A percentile compares a stretch with the other conserved stretches of the same genome.
Evolutionary conservation across 2,329 filamentous ascomycete genomes (phyloP).

Genomic region (Pseudopithomyces chartarum): DNA sequence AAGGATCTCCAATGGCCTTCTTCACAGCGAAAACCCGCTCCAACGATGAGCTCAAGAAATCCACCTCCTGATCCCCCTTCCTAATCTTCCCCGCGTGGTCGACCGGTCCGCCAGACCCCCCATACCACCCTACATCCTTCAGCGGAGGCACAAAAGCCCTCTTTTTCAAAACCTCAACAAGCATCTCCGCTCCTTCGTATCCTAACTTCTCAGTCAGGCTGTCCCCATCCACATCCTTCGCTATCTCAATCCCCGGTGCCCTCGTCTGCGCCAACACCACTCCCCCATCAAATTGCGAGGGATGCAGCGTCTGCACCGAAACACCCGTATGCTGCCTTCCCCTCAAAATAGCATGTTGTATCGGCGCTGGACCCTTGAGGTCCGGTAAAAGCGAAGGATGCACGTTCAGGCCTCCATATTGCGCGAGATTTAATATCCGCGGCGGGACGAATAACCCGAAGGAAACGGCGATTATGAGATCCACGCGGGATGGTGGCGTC

Average conservation of each 20-base stretch:
- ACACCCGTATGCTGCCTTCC: constrained; percentile 69
- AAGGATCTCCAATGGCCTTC: constrained; percentile 68
- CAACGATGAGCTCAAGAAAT: constrained; percentile 62
- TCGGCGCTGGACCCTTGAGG: constrained; percentile 82
- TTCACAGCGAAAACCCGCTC: constrained; percentile 61
- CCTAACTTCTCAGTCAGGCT: constrained; percentile 62
- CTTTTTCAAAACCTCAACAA: constrained; percentile 67
- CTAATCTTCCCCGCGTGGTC: constrained; percentile 74
- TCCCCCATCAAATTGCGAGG: constrained; percentile 77
- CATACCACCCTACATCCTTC: constrained; percentile 40
- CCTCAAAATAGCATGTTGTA: constrained; percentile 80
- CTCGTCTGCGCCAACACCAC: constrained; percentile 70
- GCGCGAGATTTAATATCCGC: constrained; percentile 69
- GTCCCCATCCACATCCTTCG: constrained; percentile 54
- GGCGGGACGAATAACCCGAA: constrained; percentile 89
- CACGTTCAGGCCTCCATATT: constrained; percentile 89
- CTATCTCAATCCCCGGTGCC: constrained; percentile 59
- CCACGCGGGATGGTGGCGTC: constrained; percentile 56
- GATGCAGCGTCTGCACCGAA: constrained; percentile 84
- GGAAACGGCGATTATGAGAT: constrained; percentile 89
- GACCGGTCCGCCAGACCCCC: constrained; percentile 22
- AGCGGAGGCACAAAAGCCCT: constrained; percentile 69
- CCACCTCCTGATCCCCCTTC: constrained; percentile 65
- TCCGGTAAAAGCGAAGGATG: constrained; percentile 91
- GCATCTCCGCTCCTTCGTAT: constrained; percentile 69